phyloP scores from a whole-genome alignment of 345 rosid genomes.

The Passiflora organensis region DNA sequence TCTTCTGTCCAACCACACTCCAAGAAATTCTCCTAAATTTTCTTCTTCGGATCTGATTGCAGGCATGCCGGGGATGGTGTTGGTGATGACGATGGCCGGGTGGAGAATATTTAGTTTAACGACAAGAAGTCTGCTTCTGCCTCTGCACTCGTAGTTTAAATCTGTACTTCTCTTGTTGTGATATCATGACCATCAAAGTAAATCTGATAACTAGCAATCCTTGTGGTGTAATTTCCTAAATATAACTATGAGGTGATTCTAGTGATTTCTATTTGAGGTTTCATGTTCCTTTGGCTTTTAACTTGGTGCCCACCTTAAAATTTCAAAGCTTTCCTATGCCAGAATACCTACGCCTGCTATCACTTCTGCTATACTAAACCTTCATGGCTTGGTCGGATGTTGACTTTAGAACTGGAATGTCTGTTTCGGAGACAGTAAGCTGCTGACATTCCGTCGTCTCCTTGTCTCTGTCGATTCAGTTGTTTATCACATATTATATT shows the following conservation, averaged over 20 bases:
- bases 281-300: conserved; percentile 8
- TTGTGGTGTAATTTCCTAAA: conserved; percentile 16
- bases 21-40: too few relatives aligned
- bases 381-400: too few relatives aligned
- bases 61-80: conserved; percentile 83
- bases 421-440: too few relatives aligned
- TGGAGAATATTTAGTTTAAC: conserved; percentile 37
- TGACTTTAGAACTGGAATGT: too few relatives aligned
- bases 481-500: too few relatives aligned
- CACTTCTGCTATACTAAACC: too few relatives aligned
- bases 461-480: too few relatives aligned
- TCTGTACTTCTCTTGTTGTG: conserved; percentile 25
- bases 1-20: too few relatives aligned
- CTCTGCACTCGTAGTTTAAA: conserved; percentile 25
- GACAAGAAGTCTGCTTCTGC: conserved; percentile 3
- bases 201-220: conserved; percentile 15
- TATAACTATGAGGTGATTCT: conserved; percentile 21
- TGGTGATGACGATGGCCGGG: conserved; percentile 53
- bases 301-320: too few relatives aligned
- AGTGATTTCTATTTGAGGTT: conserved; percentile 27
- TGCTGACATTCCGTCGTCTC: too few relatives aligned
- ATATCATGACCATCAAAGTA: conserved; percentile 8
- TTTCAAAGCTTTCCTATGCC: too few relatives aligned
- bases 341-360: too few relatives aligned
- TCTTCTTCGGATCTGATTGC: conserved; percentile 27